phyloP scores from a whole-genome alignment of 106 monocot species.

The Acorus calamus region DNA sequence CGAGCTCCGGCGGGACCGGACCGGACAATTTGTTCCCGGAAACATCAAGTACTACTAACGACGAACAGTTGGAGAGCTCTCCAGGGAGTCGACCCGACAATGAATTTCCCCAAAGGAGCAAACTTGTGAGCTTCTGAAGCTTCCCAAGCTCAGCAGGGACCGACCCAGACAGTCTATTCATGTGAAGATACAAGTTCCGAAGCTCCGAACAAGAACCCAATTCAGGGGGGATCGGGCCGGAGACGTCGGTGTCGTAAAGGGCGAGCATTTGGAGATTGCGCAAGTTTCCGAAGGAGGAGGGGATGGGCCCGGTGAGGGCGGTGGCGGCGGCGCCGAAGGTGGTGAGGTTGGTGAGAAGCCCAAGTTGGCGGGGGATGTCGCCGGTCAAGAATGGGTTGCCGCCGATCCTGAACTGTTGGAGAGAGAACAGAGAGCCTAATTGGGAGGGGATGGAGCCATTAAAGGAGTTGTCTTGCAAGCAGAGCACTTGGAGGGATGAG shows the following conservation, averaged over 20 bases:
- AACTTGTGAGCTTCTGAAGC: conserved; percentile 76
- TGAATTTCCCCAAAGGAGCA: conserved; percentile 82
- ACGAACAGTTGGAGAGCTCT: conserved; percentile 64
- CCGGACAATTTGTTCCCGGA: conserved; percentile 67
- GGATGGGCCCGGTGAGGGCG: conserved; percentile 58
- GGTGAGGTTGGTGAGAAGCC: conserved; percentile 66
- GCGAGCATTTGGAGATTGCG: conserved; percentile 72
- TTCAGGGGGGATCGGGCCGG: conserved; percentile 52
- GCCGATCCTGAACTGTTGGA: conserved; percentile 80
- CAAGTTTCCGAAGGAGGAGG: conserved; percentile 56
- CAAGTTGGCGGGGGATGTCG: conserved; percentile 55
- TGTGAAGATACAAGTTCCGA: conserved; percentile 70
- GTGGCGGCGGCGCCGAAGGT: conserved; percentile 82
- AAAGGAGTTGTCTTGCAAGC: conserved; percentile 60
- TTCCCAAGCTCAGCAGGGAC: conserved; percentile 64
- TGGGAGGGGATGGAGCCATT: conserved; percentile 56
- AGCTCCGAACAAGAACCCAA: conserved; percentile 60
- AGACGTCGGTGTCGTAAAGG: conserved; percentile 72
- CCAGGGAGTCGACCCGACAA: conserved; percentile 56
- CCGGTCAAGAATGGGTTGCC: conserved; percentile 70
- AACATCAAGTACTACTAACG: conserved; percentile 70
- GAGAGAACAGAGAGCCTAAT: conserved; percentile 41
- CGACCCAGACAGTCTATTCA: conserved; percentile 61
- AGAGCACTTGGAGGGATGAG: conserved; percentile 50
- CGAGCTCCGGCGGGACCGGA: conserved; percentile 54